Base-by-base conservation (phyloP, 306 rosid species). In the Ceratonia siliqua region DNA sequence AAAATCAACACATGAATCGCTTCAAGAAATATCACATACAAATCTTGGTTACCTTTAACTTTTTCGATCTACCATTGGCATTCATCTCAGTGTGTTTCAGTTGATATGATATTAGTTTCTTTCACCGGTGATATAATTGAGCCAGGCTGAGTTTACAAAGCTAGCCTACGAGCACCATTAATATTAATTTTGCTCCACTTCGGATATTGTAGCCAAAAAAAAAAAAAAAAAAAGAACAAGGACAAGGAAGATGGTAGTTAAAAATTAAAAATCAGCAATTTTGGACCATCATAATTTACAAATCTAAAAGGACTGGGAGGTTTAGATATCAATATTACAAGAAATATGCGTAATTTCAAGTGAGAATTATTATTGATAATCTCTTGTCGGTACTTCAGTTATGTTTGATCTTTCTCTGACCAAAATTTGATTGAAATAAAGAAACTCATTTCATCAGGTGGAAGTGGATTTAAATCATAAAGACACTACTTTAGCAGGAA, bases 51-150 rank as follows among this genome's bases (percentile, higher is more conserved):
- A n/a, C 28, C 48, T 73, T 46, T 28, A 10, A 55, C 55, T 38
- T 43, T 28, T 13, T 9, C 39, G 5, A 55, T 55, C 24, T 41
- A 38, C 79, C 46, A 64, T 75, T 75, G 67, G 20, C 33, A 27
- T 33, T 61, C 5, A 12, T 75, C 73, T 27, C 58, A 39, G 11
- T 30, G 63, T 7, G 15, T 27, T 36, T 32, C 43, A 33, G 43
- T 20, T 46, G 73, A 52, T 50, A 25, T 63, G 32, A 55, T 21
- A 25, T 41, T 32, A 30, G n/a, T 75, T 74, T 52, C 33, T 75
- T 74, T 52, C 33, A 18, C 46, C 5, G 41, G 41, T 39, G 28
- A 39, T 12, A 41, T 17, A n/a, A 41, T 24, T 22, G 68, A 57
- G 45, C 43, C 32, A 57, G 32, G 27, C 33, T 27, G 11, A 21